Base-by-base conservation (phyloP, 345 rosid species). In the Linum lewisii region DNA sequence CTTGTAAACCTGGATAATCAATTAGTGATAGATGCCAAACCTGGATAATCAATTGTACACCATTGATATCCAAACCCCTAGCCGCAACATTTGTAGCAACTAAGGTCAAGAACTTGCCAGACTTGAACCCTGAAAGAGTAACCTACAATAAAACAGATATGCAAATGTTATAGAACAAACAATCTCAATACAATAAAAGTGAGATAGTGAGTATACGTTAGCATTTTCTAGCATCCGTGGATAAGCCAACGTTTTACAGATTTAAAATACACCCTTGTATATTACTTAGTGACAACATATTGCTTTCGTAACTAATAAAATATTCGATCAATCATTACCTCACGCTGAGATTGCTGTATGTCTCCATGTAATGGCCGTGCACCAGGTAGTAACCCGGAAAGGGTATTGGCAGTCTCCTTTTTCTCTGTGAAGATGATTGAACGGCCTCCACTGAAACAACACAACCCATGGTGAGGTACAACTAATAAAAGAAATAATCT, bases 1-100 rank as follows among this genome's bases (percentile, higher is more conserved):
- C 20, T 21, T 34, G 15, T 26, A 24, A 50, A 24, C n/a, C 10
- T 34, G 57, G 11, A 66, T 2, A 22, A 24, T n/a, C n/a, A 56
- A 8, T 37, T 34, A 24, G 36, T 54, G 34, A 29, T 4, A 29
- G 34, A 42, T 42, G 47, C 65, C 71, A 66, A 23, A 93, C 99
- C 91, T 93, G 99, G 71, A 93, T 89, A 63, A 93, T 84, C 70
- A 93, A 71, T 74, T 93, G 97, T 70, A 93, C 99, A 67, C 87
- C 97, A 67, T 84, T 87, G 61, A 93, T 89, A 72, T 93, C 97
- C 79, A 93, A 75, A 21, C 97, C 99, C 21, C 97, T 81, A 58
- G 99, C 97, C 7, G 99, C 99, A 53, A 93, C 99, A 70, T 89
- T 89, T 10, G 99, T 89, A 44, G 97, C 99, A 24, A 89, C 97